Conservation (phyloP, 1,139 yeast genomes). For the Saccharomycopsis hybrid region DNA sequence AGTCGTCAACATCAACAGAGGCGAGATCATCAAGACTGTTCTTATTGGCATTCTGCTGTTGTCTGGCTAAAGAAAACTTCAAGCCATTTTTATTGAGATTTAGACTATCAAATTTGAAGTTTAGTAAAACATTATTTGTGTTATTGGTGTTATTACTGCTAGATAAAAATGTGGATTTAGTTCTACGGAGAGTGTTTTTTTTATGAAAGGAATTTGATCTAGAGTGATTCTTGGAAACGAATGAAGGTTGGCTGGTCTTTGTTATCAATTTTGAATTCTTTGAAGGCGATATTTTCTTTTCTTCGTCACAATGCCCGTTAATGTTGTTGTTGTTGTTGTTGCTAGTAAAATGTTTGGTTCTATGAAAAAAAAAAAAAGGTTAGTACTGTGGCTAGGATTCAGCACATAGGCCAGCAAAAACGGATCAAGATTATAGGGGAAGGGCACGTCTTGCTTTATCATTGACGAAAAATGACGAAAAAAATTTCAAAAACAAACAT, state of each 20-base stretch:
- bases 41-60: background rate
- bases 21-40: background rate
- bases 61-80: slow-evolving; percentile 12
- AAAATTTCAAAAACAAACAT: too few species aligned
- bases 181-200: slow-evolving; percentile 12
- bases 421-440: too few species aligned
- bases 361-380: too few species aligned
- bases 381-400: too few species aligned
- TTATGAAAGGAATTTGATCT: slow-evolving; percentile 14
- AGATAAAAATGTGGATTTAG: slow-evolving; percentile 13
- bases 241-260: background rate
- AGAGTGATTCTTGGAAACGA: slow-evolving; percentile 5
- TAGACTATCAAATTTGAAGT: slow-evolving; percentile 11
- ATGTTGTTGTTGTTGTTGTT: too few species aligned
- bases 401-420: too few species aligned
- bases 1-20: slow-evolving; percentile 13
- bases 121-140: slow-evolving; percentile 1
- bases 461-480: too few species aligned
- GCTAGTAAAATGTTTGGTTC: too few species aligned
- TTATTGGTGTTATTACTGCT: background rate
- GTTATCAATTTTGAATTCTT: too few species aligned
- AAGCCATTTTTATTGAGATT: slow-evolving; percentile 9
- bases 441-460: too few species aligned
- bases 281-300: too few species aligned
- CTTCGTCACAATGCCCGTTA: too few species aligned